A percentile compares a stretch with the other conserved stretches of the same genome.
Conservation (phyloP, 805 yeast species). For the Saccharomycopsis sp. region DNA sequence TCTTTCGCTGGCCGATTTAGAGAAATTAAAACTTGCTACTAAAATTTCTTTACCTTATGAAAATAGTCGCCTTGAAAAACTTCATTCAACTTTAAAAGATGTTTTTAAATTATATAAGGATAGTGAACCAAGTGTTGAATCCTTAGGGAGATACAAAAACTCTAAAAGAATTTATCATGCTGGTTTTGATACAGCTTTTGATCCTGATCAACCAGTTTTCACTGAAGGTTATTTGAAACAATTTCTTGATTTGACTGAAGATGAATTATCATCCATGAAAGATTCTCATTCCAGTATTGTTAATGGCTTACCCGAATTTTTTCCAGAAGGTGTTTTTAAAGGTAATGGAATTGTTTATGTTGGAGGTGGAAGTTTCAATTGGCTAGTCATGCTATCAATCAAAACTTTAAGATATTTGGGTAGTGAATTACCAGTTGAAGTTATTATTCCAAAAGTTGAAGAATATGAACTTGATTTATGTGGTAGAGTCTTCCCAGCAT, state of each 20-base stretch:
- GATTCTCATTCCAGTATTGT: slow-evolving; percentile 38
- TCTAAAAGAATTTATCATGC: slow-evolving; percentile 44
- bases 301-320: slow-evolving; percentile 35
- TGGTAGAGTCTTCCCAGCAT: slow-evolving; percentile 45
- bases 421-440: slow-evolving; percentile 55
- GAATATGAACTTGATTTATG: slow-evolving; percentile 66
- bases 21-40: slow-evolving; percentile 20
- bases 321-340: slow-evolving; percentile 34
- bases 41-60: slow-evolving; percentile 24
- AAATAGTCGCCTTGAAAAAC: slow-evolving; percentile 25
- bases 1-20: slow-evolving; percentile 2
- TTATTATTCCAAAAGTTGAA: slow-evolving; percentile 49
- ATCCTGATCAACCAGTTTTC: slow-evolving; percentile 28
- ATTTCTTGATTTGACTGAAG: slow-evolving; percentile 35
- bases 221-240: slow-evolving; percentile 42
- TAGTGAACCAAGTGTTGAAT: slow-evolving; percentile 35
- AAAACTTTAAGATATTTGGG: slow-evolving; percentile 40
- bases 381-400: slow-evolving; percentile 42
- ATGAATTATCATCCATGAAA: slow-evolving; percentile 35
- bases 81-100: slow-evolving; percentile 32
- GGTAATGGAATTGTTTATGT: slow-evolving; percentile 55
- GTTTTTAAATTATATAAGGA: slow-evolving; percentile 33
- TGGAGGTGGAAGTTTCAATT: slow-evolving; percentile 51
- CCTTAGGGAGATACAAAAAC: slow-evolving; percentile 34
- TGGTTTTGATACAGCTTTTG: slow-evolving; percentile 32